A percentile compares a stretch with the other conserved stretches of the same genome.
phyloP scores from a whole-genome alignment of 2,329 filamentous ascomycete genomes.

The Fusarium sp. region DNA sequence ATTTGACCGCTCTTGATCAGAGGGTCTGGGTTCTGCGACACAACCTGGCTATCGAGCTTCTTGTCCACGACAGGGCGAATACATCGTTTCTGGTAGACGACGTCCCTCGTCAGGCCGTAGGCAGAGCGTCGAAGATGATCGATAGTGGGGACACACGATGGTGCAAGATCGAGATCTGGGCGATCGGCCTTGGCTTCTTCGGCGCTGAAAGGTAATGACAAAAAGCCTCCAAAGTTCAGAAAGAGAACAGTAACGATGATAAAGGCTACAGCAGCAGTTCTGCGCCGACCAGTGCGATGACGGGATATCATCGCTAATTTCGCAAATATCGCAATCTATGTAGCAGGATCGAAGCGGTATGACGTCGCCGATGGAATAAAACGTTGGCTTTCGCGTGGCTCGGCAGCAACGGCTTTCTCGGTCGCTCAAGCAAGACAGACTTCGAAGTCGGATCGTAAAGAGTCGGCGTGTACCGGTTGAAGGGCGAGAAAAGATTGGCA shows the following conservation, averaged over 20 bases:
- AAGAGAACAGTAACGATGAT: conserved; percentile 21
- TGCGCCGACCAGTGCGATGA: conserved; percentile 39
- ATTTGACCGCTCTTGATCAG: conserved; percentile 55
- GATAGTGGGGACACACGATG: conserved; percentile 48
- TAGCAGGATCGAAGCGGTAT: conserved; percentile 11
- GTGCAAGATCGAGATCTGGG: conserved; percentile 37
- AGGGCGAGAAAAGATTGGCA: conserved; percentile 3
- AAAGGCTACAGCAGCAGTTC: conserved; percentile 28
- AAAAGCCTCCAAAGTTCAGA: conserved; percentile 25
- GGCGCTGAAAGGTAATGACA: conserved; percentile 43
- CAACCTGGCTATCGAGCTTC: conserved; percentile 54
- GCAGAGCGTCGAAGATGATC: conserved; percentile 51
- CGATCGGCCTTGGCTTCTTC: conserved; percentile 41
- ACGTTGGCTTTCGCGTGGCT: background rate
- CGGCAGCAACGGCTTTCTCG: background rate
- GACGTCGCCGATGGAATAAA: conserved; percentile 16
- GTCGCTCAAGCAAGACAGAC: background rate
- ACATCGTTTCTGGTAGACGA: conserved; percentile 63
- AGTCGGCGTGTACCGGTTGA: background rate
- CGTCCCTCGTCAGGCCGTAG: conserved; percentile 57
- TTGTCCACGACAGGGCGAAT: conserved; percentile 56
- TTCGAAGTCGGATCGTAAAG: background rate
- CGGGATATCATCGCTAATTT: conserved; percentile 31
- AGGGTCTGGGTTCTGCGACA: conserved; percentile 57
- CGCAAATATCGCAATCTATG: conserved; percentile 10